These are phyloP conservation scores for Amanita muscaria DNA, from an alignment of 768 basidiomycete genomes.

Conservation along the genomic window DNA sequence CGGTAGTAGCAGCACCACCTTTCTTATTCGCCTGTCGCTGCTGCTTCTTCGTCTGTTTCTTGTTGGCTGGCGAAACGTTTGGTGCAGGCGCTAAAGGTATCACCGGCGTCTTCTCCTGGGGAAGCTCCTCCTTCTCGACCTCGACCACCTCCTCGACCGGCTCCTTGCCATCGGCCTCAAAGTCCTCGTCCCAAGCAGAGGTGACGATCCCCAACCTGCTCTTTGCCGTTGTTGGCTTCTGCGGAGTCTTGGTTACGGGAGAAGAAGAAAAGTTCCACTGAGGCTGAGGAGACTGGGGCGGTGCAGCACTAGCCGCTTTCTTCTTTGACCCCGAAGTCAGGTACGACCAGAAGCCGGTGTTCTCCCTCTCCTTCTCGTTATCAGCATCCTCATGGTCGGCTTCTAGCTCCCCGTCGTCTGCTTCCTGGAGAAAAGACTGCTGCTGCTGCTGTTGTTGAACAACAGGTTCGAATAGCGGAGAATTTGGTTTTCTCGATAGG, in stretches of 20 bases:
- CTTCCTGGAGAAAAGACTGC: background rate
- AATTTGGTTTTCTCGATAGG: background rate
- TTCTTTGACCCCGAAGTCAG: slow-evolving; percentile 1
- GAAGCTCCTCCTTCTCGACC: slow-evolving; percentile 1
- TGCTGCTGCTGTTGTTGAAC: background rate
- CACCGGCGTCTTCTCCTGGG: slow-evolving; percentile 4
- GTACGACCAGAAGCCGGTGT: background rate
- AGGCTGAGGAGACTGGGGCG: slow-evolving; percentile 1
- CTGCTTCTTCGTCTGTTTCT: slow-evolving; percentile 7
- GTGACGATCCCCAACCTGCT: slow-evolving; percentile 8
- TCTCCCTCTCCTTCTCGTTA: slow-evolving; percentile 7
- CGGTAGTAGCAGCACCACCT: background rate
- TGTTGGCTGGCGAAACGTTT: background rate
- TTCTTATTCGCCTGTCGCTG: slow-evolving; percentile 5
- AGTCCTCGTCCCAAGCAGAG: slow-evolving; percentile 6
- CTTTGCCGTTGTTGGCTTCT: background rate
- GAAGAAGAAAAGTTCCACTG: slow-evolving; percentile 3
- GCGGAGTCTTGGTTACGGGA: background rate
- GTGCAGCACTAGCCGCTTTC: background rate
- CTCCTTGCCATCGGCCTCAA: background rate
- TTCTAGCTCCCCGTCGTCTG: background rate
- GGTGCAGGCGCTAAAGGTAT: slow-evolving; percentile 1
- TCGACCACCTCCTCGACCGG: background rate
- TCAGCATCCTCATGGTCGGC: slow-evolving; percentile 3
- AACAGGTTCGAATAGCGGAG: background rate